Base-by-base conservation (phyloP, 2,329 filamentous ascomycete species). In the Tolypocladium pustulatum region DNA sequence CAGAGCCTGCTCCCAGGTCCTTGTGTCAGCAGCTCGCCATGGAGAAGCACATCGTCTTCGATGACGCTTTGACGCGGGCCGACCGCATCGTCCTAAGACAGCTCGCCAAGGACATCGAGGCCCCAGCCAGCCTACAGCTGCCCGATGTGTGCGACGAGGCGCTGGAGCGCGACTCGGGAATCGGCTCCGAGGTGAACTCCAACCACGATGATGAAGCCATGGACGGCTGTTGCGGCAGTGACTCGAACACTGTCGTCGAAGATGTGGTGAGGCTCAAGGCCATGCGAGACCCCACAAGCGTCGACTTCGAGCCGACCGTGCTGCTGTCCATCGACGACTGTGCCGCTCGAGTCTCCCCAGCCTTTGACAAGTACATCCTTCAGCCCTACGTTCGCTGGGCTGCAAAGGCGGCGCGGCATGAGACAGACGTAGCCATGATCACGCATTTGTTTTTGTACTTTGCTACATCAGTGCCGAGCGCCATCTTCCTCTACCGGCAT, bases 341-440 rank as follows among this genome's bases (percentile, higher is more conserved):
- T 34, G 68, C 71, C 22, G 57, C 75, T 36, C 71, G 69, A 57
- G 63, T 75, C 20, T 70, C 72, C 15, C 66, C 67, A 1, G 70
- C 74, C 6, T 60, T 82, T 53, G 73, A 81, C 67, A 71, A 72
- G 46, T 77, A 78, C 61, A 32, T 87, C 2, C 72, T 90, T 22
- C 74, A 78, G 46, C 82, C 85, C 0, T 90, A 89, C 68, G 73
- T 85, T 54, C 69, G 72, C 17, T 72, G 79, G 66, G 87, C 82
- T 1, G 76, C 76, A 49, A 71, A 68, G 2, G 70, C 86, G 27
- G 85, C 88, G 12, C 85, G 88, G 17, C 75, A 82, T 59, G 79
- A 83, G 58, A 88, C 87, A 1, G 89, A 93, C 68, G 87, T 92
- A 22, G 82, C 91, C 54, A 90, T 93, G 79, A 71, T 92, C 58